phyloP scores from a whole-genome alignment of 2,329 filamentous ascomycete genomes.

The Aspergillus cejpii region DNA sequence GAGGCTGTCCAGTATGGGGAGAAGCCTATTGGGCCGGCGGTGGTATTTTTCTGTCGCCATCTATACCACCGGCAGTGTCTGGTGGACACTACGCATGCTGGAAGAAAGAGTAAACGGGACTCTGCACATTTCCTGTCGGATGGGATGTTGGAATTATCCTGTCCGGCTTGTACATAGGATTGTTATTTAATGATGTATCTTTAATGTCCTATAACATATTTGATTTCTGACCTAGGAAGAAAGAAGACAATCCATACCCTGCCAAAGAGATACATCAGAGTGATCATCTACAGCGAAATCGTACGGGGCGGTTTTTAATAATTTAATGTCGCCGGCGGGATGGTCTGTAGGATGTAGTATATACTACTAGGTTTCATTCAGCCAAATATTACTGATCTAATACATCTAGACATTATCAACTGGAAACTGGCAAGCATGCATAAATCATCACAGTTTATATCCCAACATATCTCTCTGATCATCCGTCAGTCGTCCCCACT shows the following conservation, averaged over 20 bases:
- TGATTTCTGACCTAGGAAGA: no score
- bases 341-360: no score
- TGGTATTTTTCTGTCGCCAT: constrained; percentile 47
- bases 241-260: no score
- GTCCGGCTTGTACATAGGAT: constrained; percentile 36
- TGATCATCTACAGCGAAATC: no score
- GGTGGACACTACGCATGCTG: constrained; percentile 21
- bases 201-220: no score
- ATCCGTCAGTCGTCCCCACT: constrained; percentile 66
- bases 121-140: constrained; percentile 17
- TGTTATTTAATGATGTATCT: no score
- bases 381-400: neutral
- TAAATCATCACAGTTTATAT: constrained; percentile 21
- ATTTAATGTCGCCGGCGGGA: no score
- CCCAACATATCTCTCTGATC: constrained; percentile 50
- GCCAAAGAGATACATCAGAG: no score
- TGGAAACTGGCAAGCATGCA: neutral
- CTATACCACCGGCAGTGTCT: constrained; percentile 45
- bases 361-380: no score
- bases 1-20: constrained; percentile 6
- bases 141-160: constrained; percentile 27
- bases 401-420: no score
- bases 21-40: constrained; percentile 24
- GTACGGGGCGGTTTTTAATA: no score
- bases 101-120: constrained; percentile 8